These are phyloP conservation scores for Globisporangium parvum DNA, from an alignment of 352 stramenopile species.

Conservation along the genomic window DNA sequence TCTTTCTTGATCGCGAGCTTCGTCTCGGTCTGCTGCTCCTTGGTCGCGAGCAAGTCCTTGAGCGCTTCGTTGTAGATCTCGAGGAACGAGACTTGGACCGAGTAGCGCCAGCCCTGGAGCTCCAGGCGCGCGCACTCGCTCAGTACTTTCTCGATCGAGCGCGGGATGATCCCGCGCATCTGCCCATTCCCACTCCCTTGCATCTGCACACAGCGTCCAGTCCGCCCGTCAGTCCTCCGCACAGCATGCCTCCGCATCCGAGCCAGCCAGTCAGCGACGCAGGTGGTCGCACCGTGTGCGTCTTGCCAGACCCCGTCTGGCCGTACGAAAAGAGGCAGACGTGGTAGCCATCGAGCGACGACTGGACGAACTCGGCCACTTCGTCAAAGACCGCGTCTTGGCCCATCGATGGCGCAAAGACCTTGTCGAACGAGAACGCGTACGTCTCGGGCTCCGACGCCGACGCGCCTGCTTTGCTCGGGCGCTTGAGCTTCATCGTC, in stretches of 20 bases:
- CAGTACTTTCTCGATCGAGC: conserved; percentile 95
- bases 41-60: conserved; percentile 91
- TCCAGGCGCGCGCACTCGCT: conserved; percentile 48
- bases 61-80: conserved; percentile 99
- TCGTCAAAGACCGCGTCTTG: conserved; percentile 97
- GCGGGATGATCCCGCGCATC: conserved; percentile 97
- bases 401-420: conserved; percentile 89
- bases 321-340: conserved; percentile 96
- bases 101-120: conserved; percentile 92
- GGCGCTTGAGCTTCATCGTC: conserved; percentile 51
- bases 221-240: not conserved
- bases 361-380: conserved; percentile 97
- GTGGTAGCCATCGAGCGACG: conserved; percentile 95
- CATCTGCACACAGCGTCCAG: conserved; percentile 63
- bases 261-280: too few species aligned
- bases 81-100: conserved; percentile 95
- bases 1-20: conserved; percentile 74
- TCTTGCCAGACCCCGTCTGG: conserved; percentile 93
- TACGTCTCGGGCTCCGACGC: conserved; percentile 40
- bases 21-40: conserved; percentile 32
- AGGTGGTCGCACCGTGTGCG: conserved; percentile 69
- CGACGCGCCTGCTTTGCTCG: conserved; percentile 26
- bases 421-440: conserved; percentile 95
- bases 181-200: conserved; percentile 93
- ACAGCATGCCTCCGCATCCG: too few species aligned